Evolutionary conservation across 805 yeast genomes (phyloP).

Genomic region (Ascoidea asiatica): DNA sequence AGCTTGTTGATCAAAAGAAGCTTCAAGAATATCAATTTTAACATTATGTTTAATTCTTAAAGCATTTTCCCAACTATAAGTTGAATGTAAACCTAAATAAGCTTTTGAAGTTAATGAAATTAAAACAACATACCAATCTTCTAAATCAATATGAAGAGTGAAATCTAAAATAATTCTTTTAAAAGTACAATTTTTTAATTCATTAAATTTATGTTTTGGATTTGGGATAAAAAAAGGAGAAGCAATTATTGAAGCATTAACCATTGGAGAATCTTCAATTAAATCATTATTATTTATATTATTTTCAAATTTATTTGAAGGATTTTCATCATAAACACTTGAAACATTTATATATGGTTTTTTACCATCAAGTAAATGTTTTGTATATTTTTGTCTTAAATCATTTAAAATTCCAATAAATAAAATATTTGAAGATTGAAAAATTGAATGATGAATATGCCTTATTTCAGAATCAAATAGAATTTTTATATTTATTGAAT

Average conservation of each 20-base stretch:
- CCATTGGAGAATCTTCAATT: constrained; percentile 17
- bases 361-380: no score
- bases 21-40: constrained; percentile 50
- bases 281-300: constrained; percentile 11
- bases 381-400: constrained; percentile 25
- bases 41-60: constrained; percentile 42
- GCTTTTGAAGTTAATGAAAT: constrained; percentile 51
- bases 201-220: constrained; percentile 5
- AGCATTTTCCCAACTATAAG: constrained; percentile 17
- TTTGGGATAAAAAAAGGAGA: constrained; percentile 5
- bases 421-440: constrained; percentile 43
- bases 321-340: no score
- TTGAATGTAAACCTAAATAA: constrained; percentile 19
- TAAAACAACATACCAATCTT: constrained; percentile 65
- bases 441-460: constrained; percentile 47
- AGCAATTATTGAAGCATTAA: no score
- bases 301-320: constrained; percentile 6
- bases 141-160: constrained; percentile 55
- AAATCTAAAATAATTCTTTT: constrained; percentile 41
- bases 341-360: no score
- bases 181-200: constrained; percentile 5
- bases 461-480: constrained; percentile 49
- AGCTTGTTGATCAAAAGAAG: constrained; percentile 27
- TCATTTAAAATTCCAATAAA: constrained; percentile 44
- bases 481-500: constrained; percentile 39